These are phyloP conservation scores for Thuidium tamariscinum DNA, from an alignment of 225 moss, liverwort and hornwort genomes.

Conservation along the genomic window DNA sequence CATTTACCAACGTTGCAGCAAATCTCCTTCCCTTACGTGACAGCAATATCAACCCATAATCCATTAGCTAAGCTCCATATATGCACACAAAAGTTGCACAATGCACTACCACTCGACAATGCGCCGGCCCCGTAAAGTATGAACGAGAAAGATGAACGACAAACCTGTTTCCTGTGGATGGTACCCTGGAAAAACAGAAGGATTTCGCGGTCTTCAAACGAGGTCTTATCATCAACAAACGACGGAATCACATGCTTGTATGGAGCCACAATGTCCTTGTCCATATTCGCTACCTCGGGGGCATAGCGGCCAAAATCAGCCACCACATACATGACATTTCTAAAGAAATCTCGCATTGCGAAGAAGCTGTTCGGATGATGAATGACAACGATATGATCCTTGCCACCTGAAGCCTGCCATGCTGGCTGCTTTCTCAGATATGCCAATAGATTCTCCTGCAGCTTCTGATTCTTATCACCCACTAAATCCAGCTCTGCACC, in stretches of 20 bases:
- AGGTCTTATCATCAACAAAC: slow-evolving; percentile 7
- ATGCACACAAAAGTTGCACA: neutral
- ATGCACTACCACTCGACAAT: neutral
- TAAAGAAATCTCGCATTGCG: slow-evolving; percentile 20
- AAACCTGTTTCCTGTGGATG: slow-evolving; percentile 46
- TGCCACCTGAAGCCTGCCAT: slow-evolving; percentile 33
- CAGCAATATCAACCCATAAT: neutral
- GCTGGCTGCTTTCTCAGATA: slow-evolving; percentile 28
- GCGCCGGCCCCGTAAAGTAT: neutral
- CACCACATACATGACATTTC: slow-evolving; percentile 35
- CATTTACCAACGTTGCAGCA: neutral
- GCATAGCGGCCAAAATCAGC: slow-evolving; percentile 44
- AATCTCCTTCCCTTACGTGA: neutral
- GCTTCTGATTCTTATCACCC: slow-evolving; percentile 32
- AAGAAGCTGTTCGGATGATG: slow-evolving; percentile 48
- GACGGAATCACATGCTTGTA: slow-evolving; percentile 39
- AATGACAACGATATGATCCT: slow-evolving; percentile 36
- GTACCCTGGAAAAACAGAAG: slow-evolving; percentile 83
- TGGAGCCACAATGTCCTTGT: slow-evolving; percentile 44
- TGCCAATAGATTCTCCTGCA: slow-evolving; percentile 44
- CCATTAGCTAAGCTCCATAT: neutral
- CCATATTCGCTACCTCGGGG: slow-evolving; percentile 25
- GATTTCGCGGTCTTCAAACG: slow-evolving; percentile 35
- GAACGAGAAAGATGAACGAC: neutral
- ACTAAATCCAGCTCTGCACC: slow-evolving; percentile 13